A percentile compares a stretch with the other conserved stretches of the same genome.
Evolutionary conservation across 2,329 filamentous ascomycete genomes (phyloP).

Genomic region (Xylariaceae sp.): DNA sequence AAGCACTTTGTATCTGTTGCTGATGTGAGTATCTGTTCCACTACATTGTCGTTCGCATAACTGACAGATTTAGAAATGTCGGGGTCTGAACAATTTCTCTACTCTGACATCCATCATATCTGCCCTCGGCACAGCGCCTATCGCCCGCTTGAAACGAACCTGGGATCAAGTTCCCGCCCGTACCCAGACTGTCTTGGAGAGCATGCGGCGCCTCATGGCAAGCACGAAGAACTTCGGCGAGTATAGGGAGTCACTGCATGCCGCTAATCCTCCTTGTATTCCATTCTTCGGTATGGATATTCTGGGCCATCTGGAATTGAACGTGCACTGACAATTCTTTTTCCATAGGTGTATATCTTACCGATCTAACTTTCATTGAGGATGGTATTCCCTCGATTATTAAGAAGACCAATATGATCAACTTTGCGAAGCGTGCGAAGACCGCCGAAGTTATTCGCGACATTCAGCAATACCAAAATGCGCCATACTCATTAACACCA

Average conservation of each 20-base stretch:
- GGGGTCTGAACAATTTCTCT: conserved; percentile 92
- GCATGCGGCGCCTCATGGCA: conserved; percentile 92
- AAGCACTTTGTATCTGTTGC: conserved; percentile 98
- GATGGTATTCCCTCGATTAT: conserved; percentile 96
- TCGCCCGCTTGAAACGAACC: conserved; percentile 89
- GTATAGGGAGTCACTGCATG: conserved; percentile 91
- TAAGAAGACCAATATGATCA: conserved; percentile 96
- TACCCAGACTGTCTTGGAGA: conserved; percentile 79
- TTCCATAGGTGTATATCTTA: conserved; percentile 83
- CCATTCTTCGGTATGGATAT: conserved; percentile 84
- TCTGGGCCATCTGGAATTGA: neutral
- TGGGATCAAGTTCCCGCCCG: conserved; percentile 93
- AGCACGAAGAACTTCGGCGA: conserved; percentile 98
- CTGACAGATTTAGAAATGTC: conserved; percentile 77
- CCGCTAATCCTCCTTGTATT: conserved; percentile 94
- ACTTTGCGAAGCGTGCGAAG: conserved; percentile 97
- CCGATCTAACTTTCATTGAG: conserved; percentile 97
- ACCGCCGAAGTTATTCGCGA: conserved; percentile 98
- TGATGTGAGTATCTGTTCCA: conserved; percentile 68
- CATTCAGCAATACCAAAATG: conserved; percentile 98
- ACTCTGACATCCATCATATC: conserved; percentile 98
- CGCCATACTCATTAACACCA: conserved; percentile 89
- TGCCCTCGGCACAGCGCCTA: conserved; percentile 90
- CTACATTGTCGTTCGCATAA: conserved; percentile 23
- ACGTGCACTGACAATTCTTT: conserved; percentile 12